Evolutionary conservation across 2,329 filamentous ascomycete species (phyloP).

Genomic region (Botryotinia calthae): DNA sequence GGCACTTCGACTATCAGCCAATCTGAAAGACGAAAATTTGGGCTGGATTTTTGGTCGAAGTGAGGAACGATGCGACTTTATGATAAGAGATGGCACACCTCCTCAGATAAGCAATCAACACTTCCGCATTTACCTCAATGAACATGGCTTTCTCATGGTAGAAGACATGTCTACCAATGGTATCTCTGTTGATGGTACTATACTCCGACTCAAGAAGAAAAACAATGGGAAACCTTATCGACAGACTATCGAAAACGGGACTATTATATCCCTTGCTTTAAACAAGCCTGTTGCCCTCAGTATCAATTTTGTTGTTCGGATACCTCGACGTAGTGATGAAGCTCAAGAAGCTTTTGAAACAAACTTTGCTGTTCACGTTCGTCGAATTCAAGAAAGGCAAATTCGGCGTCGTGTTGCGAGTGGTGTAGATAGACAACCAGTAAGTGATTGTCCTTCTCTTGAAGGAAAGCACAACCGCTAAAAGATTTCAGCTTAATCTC

Average conservation of each 20-base stretch:
- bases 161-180: slow-evolving; percentile 96
- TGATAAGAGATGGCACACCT: slow-evolving; percentile 64
- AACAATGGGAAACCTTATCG: slow-evolving; percentile 42
- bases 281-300: slow-evolving; percentile 55
- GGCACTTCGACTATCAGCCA: slow-evolving; percentile 74
- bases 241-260: slow-evolving; percentile 38
- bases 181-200: slow-evolving; percentile 74
- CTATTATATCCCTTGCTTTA: slow-evolving; percentile 37
- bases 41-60: slow-evolving; percentile 91
- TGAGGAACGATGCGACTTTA: slow-evolving; percentile 64
- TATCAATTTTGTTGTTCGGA: slow-evolving; percentile 73
- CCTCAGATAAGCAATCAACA: slow-evolving; percentile 88
- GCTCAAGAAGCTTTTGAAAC: slow-evolving; percentile 63
- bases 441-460: slow-evolving; percentile 22
- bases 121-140: slow-evolving; percentile 88
- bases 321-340: slow-evolving; percentile 70
- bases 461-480: slow-evolving; percentile 15
- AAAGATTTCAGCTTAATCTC: slow-evolving; percentile 32
- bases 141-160: slow-evolving; percentile 83
- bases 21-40: slow-evolving; percentile 61
- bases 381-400: slow-evolving; percentile 20
- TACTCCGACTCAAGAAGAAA: slow-evolving; percentile 57
- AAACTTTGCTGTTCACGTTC: slow-evolving; percentile 51
- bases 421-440: slow-evolving; percentile 28
- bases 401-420: slow-evolving; percentile 4